A percentile compares a stretch with the other conserved stretches of the same genome.
These are phyloP conservation scores for Flaveria sonorensis DNA, from an alignment of 129 eudicot genomes.

Conservation along the genomic window DNA sequence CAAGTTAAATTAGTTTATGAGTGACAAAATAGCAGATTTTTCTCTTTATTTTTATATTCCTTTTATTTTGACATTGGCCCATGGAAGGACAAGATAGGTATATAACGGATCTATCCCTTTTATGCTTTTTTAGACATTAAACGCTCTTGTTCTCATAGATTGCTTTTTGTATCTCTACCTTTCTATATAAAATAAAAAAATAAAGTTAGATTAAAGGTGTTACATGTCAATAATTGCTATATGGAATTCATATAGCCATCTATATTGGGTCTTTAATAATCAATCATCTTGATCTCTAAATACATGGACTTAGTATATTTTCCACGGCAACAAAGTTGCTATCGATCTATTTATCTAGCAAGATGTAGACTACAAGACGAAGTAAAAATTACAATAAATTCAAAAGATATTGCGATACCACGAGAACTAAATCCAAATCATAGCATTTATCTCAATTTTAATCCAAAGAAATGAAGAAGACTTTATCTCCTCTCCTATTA, in stretches of 20 bases:
- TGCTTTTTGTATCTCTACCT: not conserved
- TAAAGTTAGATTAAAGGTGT: not conserved
- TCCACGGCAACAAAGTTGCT: too few species aligned
- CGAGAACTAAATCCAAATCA: too few species aligned
- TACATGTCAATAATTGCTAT: not conserved
- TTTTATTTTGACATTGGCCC: not conserved
- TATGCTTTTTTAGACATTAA: not conserved
- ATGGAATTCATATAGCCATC: not conserved
- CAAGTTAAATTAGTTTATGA: too few species aligned
- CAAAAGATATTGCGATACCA: too few species aligned
- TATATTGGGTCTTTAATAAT: not conserved
- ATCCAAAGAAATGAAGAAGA: too few species aligned
- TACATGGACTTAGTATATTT: too few species aligned
- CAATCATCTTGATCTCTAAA: not conserved
- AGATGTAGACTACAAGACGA: too few species aligned
- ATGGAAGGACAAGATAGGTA: not conserved
- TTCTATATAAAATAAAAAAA: not conserved
- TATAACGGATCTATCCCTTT: conserved; percentile 5
- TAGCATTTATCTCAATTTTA: too few species aligned
- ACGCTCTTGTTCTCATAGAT: not conserved
- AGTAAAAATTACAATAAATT: too few species aligned
- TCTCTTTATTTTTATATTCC: not conserved
- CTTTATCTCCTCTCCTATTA: too few species aligned
- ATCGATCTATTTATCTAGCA: too few species aligned
- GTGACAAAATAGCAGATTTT: not conserved